Evolutionary conservation across 1,284 basidiomycete genomes (phyloP).

Genomic region (Ceratobasidium sp.): DNA sequence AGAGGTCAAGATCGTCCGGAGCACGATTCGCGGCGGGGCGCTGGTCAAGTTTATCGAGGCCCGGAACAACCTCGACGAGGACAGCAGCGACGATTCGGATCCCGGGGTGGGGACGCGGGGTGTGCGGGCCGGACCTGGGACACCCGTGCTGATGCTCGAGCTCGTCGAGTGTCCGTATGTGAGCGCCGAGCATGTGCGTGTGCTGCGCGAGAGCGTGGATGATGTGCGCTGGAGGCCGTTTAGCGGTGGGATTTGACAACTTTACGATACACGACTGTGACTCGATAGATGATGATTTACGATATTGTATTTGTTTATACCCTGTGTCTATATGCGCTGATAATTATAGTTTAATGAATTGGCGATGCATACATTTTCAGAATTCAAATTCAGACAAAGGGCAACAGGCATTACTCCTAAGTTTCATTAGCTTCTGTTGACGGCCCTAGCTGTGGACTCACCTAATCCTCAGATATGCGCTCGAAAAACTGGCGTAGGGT

Average conservation of each 20-base stretch:
- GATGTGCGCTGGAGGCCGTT: slow-evolving; percentile 33
- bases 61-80: slow-evolving; percentile 6
- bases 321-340: not conserved
- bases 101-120: not conserved
- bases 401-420: too few species aligned
- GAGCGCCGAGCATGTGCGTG: slow-evolving; percentile 22
- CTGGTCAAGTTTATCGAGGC: slow-evolving; percentile 23
- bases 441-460: too few species aligned
- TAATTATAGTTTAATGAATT: not conserved
- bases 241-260: too few species aligned
- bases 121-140: slow-evolving; percentile 13
- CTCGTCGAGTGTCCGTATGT: slow-evolving; percentile 32
- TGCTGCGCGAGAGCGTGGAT: slow-evolving; percentile 27
- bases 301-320: not conserved
- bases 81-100: not conserved
- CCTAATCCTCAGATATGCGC: slow-evolving; percentile 66
- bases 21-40: slow-evolving; percentile 15
- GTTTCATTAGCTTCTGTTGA: too few species aligned
- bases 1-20: slow-evolving; percentile 22
- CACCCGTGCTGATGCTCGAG: slow-evolving; percentile 26
- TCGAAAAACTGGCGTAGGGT: slow-evolving; percentile 94
- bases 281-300: too few species aligned
- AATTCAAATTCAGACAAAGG: too few species aligned
- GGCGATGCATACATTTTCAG: not conserved
- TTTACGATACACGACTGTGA: too few species aligned